These are phyloP conservation scores for Flaveria sonorensis DNA, from an alignment of 129 eudicot species.

Conservation along the genomic window DNA sequence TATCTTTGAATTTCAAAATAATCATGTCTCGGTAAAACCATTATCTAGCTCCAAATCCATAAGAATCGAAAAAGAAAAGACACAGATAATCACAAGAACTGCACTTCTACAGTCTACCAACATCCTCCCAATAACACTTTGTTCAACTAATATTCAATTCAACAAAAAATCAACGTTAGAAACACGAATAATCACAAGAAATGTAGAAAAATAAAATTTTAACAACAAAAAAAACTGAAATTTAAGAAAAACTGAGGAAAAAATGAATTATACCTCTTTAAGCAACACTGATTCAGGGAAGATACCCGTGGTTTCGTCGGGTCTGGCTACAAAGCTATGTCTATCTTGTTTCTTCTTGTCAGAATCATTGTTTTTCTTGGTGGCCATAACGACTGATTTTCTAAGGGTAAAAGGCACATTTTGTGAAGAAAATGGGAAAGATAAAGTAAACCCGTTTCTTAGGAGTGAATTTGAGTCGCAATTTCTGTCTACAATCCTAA, in stretches of 20 bases:
- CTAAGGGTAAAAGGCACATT: constrained; percentile 35
- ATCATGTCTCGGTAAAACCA: neutral
- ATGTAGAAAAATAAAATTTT: neutral
- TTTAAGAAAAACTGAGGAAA: neutral
- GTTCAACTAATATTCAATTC: constrained; percentile 5
- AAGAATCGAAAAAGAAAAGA: neutral
- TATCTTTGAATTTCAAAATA: neutral
- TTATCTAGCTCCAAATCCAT: neutral
- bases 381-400: constrained; percentile 41
- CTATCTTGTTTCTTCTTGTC: constrained; percentile 49
- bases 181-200: constrained; percentile 8
- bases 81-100: constrained; percentile 3
- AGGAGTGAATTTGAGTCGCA: constrained; percentile 18
- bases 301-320: constrained; percentile 80
- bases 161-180: constrained; percentile 4
- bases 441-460: constrained; percentile 37
- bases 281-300: constrained; percentile 96
- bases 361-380: constrained; percentile 48
- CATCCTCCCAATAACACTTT: too few species aligned
- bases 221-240: neutral
- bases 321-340: constrained; percentile 74
- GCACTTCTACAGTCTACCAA: too few species aligned
- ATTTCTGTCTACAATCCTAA: neutral
- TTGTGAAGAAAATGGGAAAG: constrained; percentile 37
- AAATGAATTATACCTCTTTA: constrained; percentile 55